Conservation (phyloP, 139 green algal genomes). For the Chlamydomonas sphaeroides region DNA sequence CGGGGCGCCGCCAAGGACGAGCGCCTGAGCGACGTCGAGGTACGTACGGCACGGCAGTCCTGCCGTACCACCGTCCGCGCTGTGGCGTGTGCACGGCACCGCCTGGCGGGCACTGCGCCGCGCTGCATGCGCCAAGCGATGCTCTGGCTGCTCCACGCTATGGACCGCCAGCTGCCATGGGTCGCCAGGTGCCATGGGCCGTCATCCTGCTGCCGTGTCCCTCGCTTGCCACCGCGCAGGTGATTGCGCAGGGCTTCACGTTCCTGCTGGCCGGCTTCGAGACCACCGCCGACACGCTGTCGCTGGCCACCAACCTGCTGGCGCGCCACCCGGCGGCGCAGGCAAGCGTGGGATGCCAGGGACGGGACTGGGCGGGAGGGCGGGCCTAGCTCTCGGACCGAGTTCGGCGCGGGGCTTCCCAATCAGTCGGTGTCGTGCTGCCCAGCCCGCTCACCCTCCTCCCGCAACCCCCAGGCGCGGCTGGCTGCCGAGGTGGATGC, state of each 20-base stretch:
- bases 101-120: too few species aligned
- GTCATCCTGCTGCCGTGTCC: neutral
- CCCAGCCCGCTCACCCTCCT: too few species aligned
- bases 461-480: too few species aligned
- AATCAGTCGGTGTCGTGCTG: too few species aligned
- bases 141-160: neutral
- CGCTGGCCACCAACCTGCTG: slow-evolving; percentile 42
- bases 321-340: slow-evolving; percentile 39
- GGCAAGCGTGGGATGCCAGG: neutral
- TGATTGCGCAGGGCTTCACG: slow-evolving; percentile 17
- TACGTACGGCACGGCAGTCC: neutral
- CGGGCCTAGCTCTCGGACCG: too few species aligned
- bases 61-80: too few species aligned
- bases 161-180: too few species aligned
- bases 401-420: too few species aligned
- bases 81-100: neutral
- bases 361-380: neutral
- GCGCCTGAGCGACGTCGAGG: neutral
- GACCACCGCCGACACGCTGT: slow-evolving; percentile 53
- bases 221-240: neutral
- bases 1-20: neutral
- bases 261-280: slow-evolving; percentile 36
- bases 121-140: too few species aligned
- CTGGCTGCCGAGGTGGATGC: neutral
- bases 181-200: neutral